Evolutionary conservation across 371 early-diverging fungal species (phyloP).

Genomic region (Mortierella sp.): DNA sequence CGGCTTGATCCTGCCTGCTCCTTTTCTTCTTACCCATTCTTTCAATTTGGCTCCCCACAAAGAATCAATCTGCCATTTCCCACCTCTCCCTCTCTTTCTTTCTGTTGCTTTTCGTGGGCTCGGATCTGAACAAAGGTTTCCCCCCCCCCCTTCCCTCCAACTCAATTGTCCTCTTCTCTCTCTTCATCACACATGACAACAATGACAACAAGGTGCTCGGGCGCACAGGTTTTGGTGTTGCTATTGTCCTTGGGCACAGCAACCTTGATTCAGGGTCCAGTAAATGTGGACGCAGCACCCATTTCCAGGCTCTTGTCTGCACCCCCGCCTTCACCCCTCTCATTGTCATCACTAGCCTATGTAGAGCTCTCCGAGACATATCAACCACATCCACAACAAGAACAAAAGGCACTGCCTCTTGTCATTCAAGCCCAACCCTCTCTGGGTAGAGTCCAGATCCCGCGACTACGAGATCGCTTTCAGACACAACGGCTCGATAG

Average conservation of each 20-base stretch:
- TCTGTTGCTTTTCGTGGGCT: too few species aligned
- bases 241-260: neutral
- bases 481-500: neutral
- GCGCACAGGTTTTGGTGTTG: too few species aligned
- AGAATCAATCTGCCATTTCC: too few species aligned
- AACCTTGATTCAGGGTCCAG: conserved; percentile 1
- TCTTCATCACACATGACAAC: neutral
- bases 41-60: too few species aligned
- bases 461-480: neutral
- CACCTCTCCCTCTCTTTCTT: too few species aligned
- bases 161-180: conserved; percentile 7
- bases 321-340: neutral
- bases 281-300: neutral
- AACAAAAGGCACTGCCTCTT: neutral
- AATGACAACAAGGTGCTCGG: too few species aligned
- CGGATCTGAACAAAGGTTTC: neutral
- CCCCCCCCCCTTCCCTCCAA: neutral
- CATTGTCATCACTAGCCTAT: neutral
- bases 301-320: conserved; percentile 7
- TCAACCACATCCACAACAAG: conserved; percentile 1
- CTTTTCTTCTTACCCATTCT: too few species aligned
- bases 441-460: conserved; percentile 18
- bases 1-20: too few species aligned
- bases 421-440: neutral
- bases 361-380: neutral